Conservation (phyloP, 2,329 filamentous ascomycete genomes). For the Ascochyta viciae-villosae region DNA sequence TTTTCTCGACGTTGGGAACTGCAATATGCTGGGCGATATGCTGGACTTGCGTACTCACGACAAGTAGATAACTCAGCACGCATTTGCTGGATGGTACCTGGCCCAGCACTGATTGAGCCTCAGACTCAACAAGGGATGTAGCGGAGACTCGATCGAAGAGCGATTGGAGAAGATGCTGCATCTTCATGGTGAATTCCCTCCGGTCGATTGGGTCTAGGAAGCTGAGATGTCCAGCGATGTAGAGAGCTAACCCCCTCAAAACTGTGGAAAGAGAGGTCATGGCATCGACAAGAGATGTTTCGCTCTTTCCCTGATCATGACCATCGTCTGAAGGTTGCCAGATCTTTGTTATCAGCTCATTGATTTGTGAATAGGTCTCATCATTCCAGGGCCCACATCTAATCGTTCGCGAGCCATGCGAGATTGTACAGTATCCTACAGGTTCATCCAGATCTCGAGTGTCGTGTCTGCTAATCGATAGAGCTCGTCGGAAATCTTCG, state of each 20-base stretch:
- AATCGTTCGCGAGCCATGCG: constrained; percentile 42
- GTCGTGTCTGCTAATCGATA: constrained; percentile 33
- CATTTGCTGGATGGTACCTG: constrained; percentile 14
- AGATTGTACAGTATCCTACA: constrained; percentile 50
- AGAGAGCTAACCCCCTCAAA: constrained; percentile 57
- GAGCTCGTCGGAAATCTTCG: constrained; percentile 58
- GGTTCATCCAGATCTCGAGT: constrained; percentile 53
- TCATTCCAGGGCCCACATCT: constrained; percentile 65
- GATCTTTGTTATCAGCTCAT: constrained; percentile 18
- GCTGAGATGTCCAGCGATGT: constrained; percentile 56
- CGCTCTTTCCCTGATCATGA: neutral
- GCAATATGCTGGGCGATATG: constrained; percentile 40
- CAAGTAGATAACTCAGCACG: constrained; percentile 39
- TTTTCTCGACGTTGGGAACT: constrained; percentile 19
- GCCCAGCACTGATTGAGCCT: neutral
- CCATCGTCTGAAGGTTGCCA: constrained; percentile 11
- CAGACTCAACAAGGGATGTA: neutral
- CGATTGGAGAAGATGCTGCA: constrained; percentile 51
- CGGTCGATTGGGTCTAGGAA: constrained; percentile 65
- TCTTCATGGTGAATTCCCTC: constrained; percentile 52
- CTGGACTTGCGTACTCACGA: constrained; percentile 38
- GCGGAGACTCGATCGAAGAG: constrained; percentile 28
- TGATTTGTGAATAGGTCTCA: constrained; percentile 54
- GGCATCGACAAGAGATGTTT: neutral
- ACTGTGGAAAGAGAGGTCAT: constrained; percentile 29